Evolutionary conservation across 805 yeast species (phyloP), one percentile per base, ranked within the genome.

Genomic region (Sporopachydermia lactativora): DNA sequence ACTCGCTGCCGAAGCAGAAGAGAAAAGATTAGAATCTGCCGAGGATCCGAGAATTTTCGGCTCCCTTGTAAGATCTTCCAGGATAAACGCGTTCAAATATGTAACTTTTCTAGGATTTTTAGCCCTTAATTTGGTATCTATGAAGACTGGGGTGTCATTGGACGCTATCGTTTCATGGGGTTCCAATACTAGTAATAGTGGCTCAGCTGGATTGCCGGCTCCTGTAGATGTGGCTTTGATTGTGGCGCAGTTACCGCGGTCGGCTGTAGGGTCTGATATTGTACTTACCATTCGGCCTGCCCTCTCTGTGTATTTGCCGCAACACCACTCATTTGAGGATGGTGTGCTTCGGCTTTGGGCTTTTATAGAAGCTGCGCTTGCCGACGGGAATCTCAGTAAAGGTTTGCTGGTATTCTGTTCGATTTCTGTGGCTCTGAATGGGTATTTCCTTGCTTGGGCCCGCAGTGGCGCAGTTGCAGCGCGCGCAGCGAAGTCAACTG

Each of bases 401-500:
- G 72, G 77, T 46, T 66, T 86, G 40, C 71, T 88, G 37, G 67
- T 81, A 45, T 76, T 75, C 6, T 74, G 88, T 45, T 76, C 81
- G 17, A 62, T 83, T 47, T 81, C 94, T 48, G 71, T 84, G 42
- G 76, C 81, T 4, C 76, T 83, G 47, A 92, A 92, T 57, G 75
- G 81, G 39, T 89, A 88, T 58, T 68, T 92, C 49, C 70, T 89
- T 57, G 84, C 85, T 52, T 92, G 84, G 43, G 81, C 95, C n/a
- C 31, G 31, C n/a, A 24, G 31, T 24, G n/a, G 13, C 39, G 42
- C 13, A 46, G 38, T 8, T n/a, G 14, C 19, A 6, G 13, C 36
- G 46, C 6, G 24, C 13, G 15, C n/a, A 24, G 18, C 38, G 2
- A 24, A 19, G 11, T 38, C 40, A 4, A 17, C 28, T 8, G 11